phyloP scores from a whole-genome alignment of 2,329 filamentous ascomycete species.

The Phyllosticta citribraziliensis region DNA sequence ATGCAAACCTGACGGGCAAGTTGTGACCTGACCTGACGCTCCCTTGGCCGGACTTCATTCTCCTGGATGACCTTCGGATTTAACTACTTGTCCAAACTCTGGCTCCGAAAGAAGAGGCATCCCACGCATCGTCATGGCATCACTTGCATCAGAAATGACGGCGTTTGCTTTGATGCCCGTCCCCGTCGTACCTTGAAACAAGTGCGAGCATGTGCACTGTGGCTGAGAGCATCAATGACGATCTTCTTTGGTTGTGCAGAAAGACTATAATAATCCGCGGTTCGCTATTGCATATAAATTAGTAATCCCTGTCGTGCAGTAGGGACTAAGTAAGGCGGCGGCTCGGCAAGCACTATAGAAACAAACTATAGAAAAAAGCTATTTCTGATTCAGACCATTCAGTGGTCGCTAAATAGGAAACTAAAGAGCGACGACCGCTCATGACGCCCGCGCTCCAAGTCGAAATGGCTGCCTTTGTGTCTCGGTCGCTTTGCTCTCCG shows the following conservation, averaged over 20 bases:
- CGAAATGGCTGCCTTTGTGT: background rate
- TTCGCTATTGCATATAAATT: background rate
- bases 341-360: background rate
- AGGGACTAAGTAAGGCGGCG: background rate
- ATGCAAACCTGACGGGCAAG: slow-evolving; percentile 8
- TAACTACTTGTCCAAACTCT: background rate
- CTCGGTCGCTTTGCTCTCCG: background rate
- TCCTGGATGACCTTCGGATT: background rate
- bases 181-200: background rate
- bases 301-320: background rate
- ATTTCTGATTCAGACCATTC: background rate
- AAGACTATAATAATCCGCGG: too few relatives aligned
- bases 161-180: background rate
- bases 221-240: background rate
- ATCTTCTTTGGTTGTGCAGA: background rate
- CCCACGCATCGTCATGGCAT: background rate
- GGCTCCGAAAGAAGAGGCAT: background rate
- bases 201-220: background rate
- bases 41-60: background rate
- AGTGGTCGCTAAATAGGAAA: background rate
- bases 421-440: background rate
- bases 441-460: background rate
- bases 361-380: background rate
- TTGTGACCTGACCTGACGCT: slow-evolving; percentile 5
- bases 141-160: background rate